phyloP scores from a whole-genome alignment of 495 filamentous ascomycete genomes.

The Lasiosphaeriaceae sp. region DNA sequence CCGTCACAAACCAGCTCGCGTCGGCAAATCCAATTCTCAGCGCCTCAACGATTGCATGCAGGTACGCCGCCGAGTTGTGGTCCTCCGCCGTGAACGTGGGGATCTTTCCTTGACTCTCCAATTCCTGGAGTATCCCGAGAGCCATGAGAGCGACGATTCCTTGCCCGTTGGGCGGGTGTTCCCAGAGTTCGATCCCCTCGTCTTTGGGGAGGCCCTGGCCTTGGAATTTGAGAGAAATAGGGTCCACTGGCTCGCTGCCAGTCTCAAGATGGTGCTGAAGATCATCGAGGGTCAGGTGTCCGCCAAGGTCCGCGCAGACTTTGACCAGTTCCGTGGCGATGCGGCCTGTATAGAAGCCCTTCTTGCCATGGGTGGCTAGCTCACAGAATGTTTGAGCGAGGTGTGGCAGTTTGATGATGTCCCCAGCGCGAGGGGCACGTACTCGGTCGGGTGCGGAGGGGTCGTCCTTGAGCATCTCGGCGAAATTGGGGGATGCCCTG shows the following conservation, averaged over 20 bases:
- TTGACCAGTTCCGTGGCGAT: constrained; percentile 77
- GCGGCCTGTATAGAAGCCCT: constrained; percentile 84
- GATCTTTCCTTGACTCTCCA: constrained; percentile 70
- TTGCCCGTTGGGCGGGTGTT: constrained; percentile 97
- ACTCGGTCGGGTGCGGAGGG: constrained; percentile 57
- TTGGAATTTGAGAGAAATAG: constrained; percentile 75
- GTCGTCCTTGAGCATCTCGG: constrained; percentile 79
- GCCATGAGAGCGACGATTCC: constrained; percentile 94
- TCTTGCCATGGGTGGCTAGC: constrained; percentile 75
- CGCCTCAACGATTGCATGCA: constrained; percentile 85
- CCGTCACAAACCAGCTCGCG: constrained; percentile 82
- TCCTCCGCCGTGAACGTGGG: constrained; percentile 61
- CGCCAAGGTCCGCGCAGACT: constrained; percentile 71
- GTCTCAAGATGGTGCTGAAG: constrained; percentile 67
- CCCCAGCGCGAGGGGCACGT: constrained; percentile 73
- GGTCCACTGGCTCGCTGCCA: constrained; percentile 73
- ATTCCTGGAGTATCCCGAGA: constrained; percentile 80
- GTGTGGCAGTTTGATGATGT: constrained; percentile 81
- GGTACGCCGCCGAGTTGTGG: constrained; percentile 69
- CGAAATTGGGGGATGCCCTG: constrained; percentile 72
- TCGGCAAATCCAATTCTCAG: constrained; percentile 93
- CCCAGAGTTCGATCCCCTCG: constrained; percentile 70
- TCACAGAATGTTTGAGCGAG: constrained; percentile 79
- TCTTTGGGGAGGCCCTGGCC: constrained; percentile 50
- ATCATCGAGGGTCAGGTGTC: constrained; percentile 75